Evolutionary conservation across 306 rosid genomes (phyloP), one percentile per base, ranked within the genome.

Genomic region (Vigna mungo): DNA sequence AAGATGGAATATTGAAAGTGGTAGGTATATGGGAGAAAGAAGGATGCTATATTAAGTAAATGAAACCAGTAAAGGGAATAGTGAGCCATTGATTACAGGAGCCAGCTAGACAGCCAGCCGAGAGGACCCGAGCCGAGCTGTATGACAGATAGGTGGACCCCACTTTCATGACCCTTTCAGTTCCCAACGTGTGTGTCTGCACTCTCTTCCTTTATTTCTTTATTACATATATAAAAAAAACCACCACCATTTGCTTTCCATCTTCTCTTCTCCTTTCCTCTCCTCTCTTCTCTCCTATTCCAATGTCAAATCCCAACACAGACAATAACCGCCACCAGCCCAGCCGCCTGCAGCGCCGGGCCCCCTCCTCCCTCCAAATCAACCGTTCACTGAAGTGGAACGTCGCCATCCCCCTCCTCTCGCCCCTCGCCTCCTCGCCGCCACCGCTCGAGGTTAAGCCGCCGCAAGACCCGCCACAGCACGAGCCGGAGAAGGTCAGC

Each of bases 341-440:
- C 9, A 92, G 97, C 77, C 87, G 99, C 5, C 78, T 96, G 17
- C 98, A 96, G 81, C 79, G 83, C 18, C 91, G 94, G 0, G 99
- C 99, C 0, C 99, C 99, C 3, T 88, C 97, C 1, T 88, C 97
- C 7, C 54, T 92, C 0, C 87, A 87, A 62, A 88, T 92, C 16
- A 87, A 69, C 71, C 96, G 91, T 11, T 49, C 85, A 36, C 68
- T 83, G 53, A 80, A 87, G 1, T 92, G 99, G 99, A 92, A 96
- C 89, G 85, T 92, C 51, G 99, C 96, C 6, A 95, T 95, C 78
- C 99, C 99, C 0, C 87, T 95, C 14, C 77, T 95, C 17, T 91
- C 99, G 0, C 99, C 98, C 3, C 82, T 95, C 1, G 85, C 83
- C 3, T 43, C 89, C 20, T 95, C 97, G 6, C 93, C 99, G 13